Evolutionary conservation across 768 basidiomycete species (phyloP).

Genomic region (Termitomyces sp.): DNA sequence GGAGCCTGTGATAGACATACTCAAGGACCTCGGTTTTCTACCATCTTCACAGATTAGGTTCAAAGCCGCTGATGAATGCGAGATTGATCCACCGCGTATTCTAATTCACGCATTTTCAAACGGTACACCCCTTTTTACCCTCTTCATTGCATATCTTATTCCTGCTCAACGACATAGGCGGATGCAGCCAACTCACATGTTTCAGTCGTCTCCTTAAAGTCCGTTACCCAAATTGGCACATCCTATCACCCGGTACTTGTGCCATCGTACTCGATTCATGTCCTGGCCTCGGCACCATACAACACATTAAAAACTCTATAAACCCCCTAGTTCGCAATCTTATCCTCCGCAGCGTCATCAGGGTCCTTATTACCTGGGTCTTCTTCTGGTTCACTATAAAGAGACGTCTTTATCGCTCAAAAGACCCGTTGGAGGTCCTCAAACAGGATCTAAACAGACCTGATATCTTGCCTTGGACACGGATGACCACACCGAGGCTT

Average conservation of each 20-base stretch:
- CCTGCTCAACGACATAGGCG: constrained; percentile 26
- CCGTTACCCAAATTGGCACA: constrained; percentile 6
- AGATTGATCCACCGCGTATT: constrained; percentile 25
- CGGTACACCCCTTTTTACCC: constrained; percentile 26
- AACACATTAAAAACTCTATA: constrained; percentile 26
- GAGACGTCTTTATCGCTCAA: constrained; percentile 18
- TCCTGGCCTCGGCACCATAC: constrained; percentile 31
- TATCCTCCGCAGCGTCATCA: constrained; percentile 20
- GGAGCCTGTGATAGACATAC: constrained; percentile 5
- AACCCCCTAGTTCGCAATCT: constrained; percentile 24
- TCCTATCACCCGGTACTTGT: constrained; percentile 17
- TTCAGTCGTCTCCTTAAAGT: constrained; percentile 28
- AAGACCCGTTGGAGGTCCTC: constrained; percentile 20
- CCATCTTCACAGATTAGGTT: background rate
- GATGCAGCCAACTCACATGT: constrained; percentile 30
- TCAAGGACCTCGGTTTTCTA: background rate
- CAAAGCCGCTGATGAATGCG: background rate
- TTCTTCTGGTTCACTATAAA: constrained; percentile 18
- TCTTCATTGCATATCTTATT: background rate
- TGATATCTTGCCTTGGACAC: constrained; percentile 35
- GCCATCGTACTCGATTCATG: constrained; percentile 42
- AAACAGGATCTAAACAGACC: constrained; percentile 22
- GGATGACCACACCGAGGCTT: constrained; percentile 32
- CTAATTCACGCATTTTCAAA: constrained; percentile 46
- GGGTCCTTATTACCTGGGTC: constrained; percentile 22